Conservation (phyloP, 73 alveolate species). For the Uronychia binucleata region DNA sequence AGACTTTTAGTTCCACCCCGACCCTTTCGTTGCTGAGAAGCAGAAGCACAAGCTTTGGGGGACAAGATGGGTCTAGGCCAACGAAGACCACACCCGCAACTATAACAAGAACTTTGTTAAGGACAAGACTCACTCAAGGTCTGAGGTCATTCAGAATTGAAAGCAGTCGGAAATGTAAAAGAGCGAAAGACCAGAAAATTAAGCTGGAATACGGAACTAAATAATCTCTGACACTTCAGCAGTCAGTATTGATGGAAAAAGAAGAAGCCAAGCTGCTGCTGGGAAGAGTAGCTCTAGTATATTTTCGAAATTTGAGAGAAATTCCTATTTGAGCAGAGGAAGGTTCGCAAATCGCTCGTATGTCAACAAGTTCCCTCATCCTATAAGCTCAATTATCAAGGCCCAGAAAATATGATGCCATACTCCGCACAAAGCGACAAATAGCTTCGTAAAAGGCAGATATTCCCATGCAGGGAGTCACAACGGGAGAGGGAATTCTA, state of each 20-base stretch:
- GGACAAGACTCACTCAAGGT: too few relatives aligned
- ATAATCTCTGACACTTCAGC: neutral
- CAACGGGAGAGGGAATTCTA: neutral
- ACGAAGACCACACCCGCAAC: neutral
- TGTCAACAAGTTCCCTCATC: neutral
- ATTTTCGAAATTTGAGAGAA: neutral
- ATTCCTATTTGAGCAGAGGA: neutral
- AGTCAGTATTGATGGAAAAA: neutral
- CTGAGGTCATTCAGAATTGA: neutral
- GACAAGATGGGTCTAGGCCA: neutral
- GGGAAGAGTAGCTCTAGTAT: neutral
- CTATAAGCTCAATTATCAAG: neutral
- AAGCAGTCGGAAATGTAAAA: neutral
- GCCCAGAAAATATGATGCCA: neutral
- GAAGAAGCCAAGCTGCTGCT: neutral
- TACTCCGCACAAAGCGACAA: neutral
- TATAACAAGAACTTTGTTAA: too few relatives aligned
- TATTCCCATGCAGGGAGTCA: neutral
- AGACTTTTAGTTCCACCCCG: neutral
- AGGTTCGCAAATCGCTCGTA: neutral
- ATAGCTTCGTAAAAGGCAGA: neutral
- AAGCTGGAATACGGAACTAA: neutral
- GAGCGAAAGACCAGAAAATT: neutral
- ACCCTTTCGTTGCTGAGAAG: neutral
- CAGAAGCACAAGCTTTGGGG: neutral